Evolutionary conservation across 179 eudicot genomes (phyloP).

Genomic region (Amaranthus tricolor): DNA sequence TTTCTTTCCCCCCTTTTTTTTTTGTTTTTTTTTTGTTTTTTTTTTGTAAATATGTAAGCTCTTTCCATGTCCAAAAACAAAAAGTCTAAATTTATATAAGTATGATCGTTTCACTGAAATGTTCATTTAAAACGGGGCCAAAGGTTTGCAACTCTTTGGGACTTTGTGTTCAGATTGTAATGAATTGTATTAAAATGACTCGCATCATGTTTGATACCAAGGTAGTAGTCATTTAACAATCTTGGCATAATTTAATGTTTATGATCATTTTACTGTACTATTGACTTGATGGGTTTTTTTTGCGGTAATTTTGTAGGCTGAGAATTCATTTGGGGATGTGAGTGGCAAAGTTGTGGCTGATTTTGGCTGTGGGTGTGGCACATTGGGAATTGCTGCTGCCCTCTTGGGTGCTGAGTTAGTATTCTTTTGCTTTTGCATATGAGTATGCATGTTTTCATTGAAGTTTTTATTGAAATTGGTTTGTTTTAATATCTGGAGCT

Average conservation of each 20-base stretch:
- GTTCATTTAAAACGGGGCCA: no score
- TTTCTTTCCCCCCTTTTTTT: no score
- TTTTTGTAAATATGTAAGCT: no score
- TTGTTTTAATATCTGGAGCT: not conserved
- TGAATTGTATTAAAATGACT: no score
- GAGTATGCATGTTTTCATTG: not conserved
- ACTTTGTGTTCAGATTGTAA: no score
- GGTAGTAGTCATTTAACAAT: no score
- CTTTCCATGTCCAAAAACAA: no score
- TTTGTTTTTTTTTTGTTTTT: no score
- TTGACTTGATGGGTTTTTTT: slow-evolving; percentile 16
- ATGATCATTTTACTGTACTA: no score
- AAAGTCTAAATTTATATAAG: not conserved
- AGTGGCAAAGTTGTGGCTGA: slow-evolving; percentile 80
- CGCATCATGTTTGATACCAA: no score
- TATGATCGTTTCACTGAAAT: not conserved
- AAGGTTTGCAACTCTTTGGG: no score
- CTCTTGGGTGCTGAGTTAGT: slow-evolving; percentile 90
- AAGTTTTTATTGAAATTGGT: not conserved
- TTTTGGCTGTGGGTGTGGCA: slow-evolving; percentile 99
- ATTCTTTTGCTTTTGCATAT: not conserved
- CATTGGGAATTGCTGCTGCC: slow-evolving; percentile 84
- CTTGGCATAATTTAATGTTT: no score
- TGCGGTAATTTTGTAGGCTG: slow-evolving; percentile 56
- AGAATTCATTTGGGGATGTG: slow-evolving; percentile 85